Conservation (phyloP, 495 filamentous ascomycete species). For the Hypoxylon trugodes region DNA sequence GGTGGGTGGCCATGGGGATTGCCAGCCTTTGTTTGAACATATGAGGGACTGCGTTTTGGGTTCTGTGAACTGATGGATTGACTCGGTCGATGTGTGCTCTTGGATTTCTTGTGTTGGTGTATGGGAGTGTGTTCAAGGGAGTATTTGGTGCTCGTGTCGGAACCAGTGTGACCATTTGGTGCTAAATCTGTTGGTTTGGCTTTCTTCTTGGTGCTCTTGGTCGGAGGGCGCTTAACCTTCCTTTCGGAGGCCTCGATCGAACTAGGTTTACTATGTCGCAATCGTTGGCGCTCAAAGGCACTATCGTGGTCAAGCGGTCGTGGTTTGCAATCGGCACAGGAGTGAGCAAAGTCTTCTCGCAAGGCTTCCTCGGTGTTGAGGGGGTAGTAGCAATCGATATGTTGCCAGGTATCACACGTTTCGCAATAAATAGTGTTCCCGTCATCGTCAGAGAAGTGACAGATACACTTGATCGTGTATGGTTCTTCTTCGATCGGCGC, state of each 20-base stretch:
- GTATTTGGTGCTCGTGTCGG: slow-evolving; percentile 48
- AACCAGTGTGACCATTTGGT: slow-evolving; percentile 55
- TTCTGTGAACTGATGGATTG: slow-evolving; percentile 71
- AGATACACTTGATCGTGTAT: slow-evolving; percentile 98
- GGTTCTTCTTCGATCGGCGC: slow-evolving; percentile 78
- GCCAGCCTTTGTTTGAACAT: slow-evolving; percentile 49
- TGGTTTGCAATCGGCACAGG: slow-evolving; percentile 86
- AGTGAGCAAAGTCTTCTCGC: slow-evolving; percentile 72
- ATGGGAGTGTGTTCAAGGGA: slow-evolving; percentile 48
- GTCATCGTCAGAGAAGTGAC: slow-evolving; percentile 90
- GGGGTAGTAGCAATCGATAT: slow-evolving; percentile 94
- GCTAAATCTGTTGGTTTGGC: slow-evolving; percentile 60
- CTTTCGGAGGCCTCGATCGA: slow-evolving; percentile 65
- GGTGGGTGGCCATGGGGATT: slow-evolving; percentile 57
- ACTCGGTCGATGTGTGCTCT: slow-evolving; percentile 75
- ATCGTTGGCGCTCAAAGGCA: slow-evolving; percentile 70
- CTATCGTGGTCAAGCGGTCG: slow-evolving; percentile 72
- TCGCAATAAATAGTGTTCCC: slow-evolving; percentile 98
- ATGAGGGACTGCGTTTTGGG: slow-evolving; percentile 63
- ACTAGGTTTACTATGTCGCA: slow-evolving; percentile 56
- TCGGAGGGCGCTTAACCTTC: slow-evolving; percentile 70
- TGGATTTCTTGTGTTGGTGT: slow-evolving; percentile 70
- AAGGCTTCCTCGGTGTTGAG: slow-evolving; percentile 73
- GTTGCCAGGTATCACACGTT: slow-evolving; percentile 95
- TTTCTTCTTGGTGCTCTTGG: slow-evolving; percentile 82